Conservation (phyloP, 139 green algal species). For the Ulvella scutata region DNA sequence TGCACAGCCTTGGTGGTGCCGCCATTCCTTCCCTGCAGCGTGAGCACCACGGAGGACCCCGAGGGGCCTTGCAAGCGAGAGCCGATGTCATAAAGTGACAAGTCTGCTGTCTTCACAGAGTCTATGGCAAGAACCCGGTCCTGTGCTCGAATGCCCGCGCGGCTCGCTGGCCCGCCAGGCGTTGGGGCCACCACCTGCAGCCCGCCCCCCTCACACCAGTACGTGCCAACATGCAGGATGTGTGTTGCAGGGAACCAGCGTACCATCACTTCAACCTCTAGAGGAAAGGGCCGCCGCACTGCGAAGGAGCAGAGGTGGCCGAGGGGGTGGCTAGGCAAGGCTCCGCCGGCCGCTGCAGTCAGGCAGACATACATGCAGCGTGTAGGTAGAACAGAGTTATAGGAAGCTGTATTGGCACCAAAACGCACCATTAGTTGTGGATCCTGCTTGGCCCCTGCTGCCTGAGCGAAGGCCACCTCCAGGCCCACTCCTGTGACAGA, state of each 20-base stretch:
- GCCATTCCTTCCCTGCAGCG: not conserved
- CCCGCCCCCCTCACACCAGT: not conserved
- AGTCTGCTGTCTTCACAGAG: conserved; percentile 29
- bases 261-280: too few relatives aligned
- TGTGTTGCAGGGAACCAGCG: too few relatives aligned
- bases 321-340: too few relatives aligned
- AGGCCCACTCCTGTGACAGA: conserved; percentile 60
- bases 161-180: conserved; percentile 66
- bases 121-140: conserved; percentile 75
- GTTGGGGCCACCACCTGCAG: conserved; percentile 63
- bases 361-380: too few relatives aligned
- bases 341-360: too few relatives aligned
- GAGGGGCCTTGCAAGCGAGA: conserved; percentile 55
- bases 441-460: not conserved
- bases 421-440: conserved; percentile 18
- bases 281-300: too few relatives aligned
- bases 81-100: conserved; percentile 79
- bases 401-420: not conserved
- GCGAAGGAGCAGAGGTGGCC: too few relatives aligned
- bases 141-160: conserved; percentile 55
- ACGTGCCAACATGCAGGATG: not conserved
- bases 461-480: conserved; percentile 36
- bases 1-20: conserved; percentile 9
- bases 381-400: too few relatives aligned
- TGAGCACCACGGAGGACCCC: conserved; percentile 27